A percentile compares a stretch with the other conserved stretches of the same genome.
Conservation (phyloP, 805 yeast species). For the Ogataea pilisensis region DNA sequence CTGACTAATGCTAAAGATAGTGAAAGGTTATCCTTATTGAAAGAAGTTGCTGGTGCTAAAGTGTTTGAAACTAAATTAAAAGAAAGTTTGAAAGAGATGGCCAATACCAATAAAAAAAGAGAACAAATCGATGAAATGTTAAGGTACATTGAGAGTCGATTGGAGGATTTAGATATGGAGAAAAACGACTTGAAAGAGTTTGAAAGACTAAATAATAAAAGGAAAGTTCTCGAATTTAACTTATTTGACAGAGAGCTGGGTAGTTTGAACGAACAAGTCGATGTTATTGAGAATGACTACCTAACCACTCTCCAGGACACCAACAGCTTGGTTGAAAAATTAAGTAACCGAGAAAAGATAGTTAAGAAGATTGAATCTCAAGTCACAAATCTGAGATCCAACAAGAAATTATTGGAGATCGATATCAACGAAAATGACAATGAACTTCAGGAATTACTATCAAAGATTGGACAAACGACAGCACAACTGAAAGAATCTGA, state of each 20-base stretch:
- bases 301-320: slow-evolving; percentile 47
- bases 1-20: slow-evolving; percentile 85
- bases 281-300: slow-evolving; percentile 55
- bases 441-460: slow-evolving; percentile 46
- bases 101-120: slow-evolving; percentile 61
- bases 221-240: slow-evolving; percentile 70
- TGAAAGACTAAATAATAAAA: slow-evolving; percentile 61
- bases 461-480: slow-evolving; percentile 45
- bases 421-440: slow-evolving; percentile 53
- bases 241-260: slow-evolving; percentile 72
- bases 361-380: slow-evolving; percentile 42
- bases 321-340: slow-evolving; percentile 47
- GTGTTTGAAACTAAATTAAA: slow-evolving; percentile 78
- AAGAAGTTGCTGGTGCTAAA: slow-evolving; percentile 93
- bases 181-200: slow-evolving; percentile 67
- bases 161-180: slow-evolving; percentile 77
- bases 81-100: slow-evolving; percentile 79
- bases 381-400: slow-evolving; percentile 43
- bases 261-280: slow-evolving; percentile 57
- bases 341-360: slow-evolving; percentile 57
- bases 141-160: slow-evolving; percentile 61
- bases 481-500: slow-evolving; percentile 43
- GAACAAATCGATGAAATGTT: slow-evolving; percentile 73
- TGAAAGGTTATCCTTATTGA: slow-evolving; percentile 72
- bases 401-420: slow-evolving; percentile 45